These are phyloP conservation scores for Fremontodendron californicum DNA, from an alignment of 345 rosid species.

Conservation along the genomic window DNA sequence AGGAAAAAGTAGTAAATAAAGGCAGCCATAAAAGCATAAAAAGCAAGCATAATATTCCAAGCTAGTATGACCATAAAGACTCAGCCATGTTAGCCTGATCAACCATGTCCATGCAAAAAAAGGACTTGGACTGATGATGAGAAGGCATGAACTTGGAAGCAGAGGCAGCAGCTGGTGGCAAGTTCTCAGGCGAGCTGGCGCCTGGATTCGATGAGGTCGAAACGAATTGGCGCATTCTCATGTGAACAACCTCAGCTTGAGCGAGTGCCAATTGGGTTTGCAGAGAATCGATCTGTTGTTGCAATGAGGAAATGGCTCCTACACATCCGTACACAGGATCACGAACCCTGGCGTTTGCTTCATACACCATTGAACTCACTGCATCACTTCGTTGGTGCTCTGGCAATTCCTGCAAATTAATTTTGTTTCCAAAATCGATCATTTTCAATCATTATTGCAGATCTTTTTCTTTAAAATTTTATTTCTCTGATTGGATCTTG, in stretches of 20 bases:
- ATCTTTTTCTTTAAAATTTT: neutral
- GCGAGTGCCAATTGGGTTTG: slow-evolving; percentile 74
- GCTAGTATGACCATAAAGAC: slow-evolving; percentile 40
- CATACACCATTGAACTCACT: slow-evolving; percentile 92
- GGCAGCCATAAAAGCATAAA: neutral
- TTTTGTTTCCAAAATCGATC: neutral
- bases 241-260: slow-evolving; percentile 73
- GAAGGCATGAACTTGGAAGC: slow-evolving; percentile 13
- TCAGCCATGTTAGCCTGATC: slow-evolving; percentile 31
- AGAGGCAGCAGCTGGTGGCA: neutral
- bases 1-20: neutral
- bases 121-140: slow-evolving; percentile 11
- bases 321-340: slow-evolving; percentile 93
- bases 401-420: slow-evolving; percentile 46
- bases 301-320: slow-evolving; percentile 74
- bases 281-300: slow-evolving; percentile 71
- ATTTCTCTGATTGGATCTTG: neutral
- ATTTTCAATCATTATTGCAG: neutral
- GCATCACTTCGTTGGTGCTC: slow-evolving; percentile 75
- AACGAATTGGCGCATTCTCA: slow-evolving; percentile 32
- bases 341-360: slow-evolving; percentile 81
- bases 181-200: slow-evolving; percentile 13
- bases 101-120: slow-evolving; percentile 29
- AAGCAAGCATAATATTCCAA: neutral
- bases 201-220: slow-evolving; percentile 14